Percentiles rank a stretch among this genome's conserved stretches.
Evolutionary conservation across 306 rosid species (phyloP).

Genomic region (Prunus fruticosa): DNA sequence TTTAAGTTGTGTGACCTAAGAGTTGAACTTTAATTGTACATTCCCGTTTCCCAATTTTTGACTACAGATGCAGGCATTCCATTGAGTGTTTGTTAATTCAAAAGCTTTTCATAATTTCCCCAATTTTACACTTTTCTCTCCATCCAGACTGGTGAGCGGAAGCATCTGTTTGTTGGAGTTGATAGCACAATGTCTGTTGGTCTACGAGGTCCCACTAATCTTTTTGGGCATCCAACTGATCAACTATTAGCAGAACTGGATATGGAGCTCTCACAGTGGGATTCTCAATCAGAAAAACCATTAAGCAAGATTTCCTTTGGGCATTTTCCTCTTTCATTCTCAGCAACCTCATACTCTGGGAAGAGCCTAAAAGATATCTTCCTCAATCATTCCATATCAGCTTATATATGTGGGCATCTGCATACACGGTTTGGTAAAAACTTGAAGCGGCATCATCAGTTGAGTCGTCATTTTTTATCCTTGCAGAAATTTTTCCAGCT

Average conservation of each 20-base stretch:
- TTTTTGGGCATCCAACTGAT: constrained; percentile 92
- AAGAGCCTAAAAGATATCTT: constrained; percentile 72
- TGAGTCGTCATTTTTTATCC: constrained; percentile 36
- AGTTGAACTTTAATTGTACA: constrained; percentile 2
- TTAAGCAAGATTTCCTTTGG: constrained; percentile 85
- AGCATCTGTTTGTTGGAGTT: constrained; percentile 85
- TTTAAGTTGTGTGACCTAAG: background rate
- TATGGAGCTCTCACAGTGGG: constrained; percentile 76
- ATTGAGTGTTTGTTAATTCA: constrained; percentile 12
- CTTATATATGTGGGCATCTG: constrained; percentile 92
- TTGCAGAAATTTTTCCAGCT: constrained; percentile 55
- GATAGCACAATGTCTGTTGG: constrained; percentile 77
- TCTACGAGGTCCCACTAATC: constrained; percentile 91
- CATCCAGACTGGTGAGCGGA: constrained; percentile 53
- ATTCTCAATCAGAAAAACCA: constrained; percentile 55
- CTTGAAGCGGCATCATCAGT: constrained; percentile 82
- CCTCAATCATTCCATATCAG: constrained; percentile 78
- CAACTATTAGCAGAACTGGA: constrained; percentile 65
- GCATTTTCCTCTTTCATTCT: constrained; percentile 92
- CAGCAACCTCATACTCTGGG: constrained; percentile 62
- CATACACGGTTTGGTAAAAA: constrained; percentile 79
- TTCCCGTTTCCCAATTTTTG: constrained; percentile 3
- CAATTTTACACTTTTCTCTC: constrained; percentile 21
- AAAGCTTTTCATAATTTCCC: constrained; percentile 24
- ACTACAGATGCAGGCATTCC: constrained; percentile 10